Percentiles rank a stretch among this genome's conserved stretches.
Evolutionary conservation across 371 early-diverging fungal species (phyloP).

Genomic region (Rhizopus delemar): DNA sequence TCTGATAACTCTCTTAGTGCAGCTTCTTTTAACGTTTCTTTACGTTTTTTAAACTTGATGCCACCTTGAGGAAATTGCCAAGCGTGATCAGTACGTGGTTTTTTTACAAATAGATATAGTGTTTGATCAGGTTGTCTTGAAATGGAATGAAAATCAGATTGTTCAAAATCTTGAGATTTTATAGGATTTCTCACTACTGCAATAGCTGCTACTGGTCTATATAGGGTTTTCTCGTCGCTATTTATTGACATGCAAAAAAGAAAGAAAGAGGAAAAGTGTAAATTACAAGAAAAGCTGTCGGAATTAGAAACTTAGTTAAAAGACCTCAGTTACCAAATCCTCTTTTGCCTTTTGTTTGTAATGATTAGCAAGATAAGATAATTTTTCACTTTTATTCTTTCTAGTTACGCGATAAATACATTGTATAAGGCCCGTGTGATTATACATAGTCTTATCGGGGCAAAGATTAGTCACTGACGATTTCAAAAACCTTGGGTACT

Average conservation of each 20-base stretch:
- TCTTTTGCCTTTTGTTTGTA: no score
- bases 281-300: no score
- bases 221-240: not conserved
- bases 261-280: not conserved
- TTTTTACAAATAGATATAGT: conserved; percentile 77
- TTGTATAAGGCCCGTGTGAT: no score
- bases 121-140: conserved; percentile 19
- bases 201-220: conserved; percentile 28
- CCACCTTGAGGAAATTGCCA: conserved; percentile 84
- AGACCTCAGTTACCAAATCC: no score
- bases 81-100: conserved; percentile 54
- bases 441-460: no score
- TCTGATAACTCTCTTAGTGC: conserved; percentile 71
- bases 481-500: no score
- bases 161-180: not conserved
- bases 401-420: no score
- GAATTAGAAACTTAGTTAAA: no score
- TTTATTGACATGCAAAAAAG: not conserved
- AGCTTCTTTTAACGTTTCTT: conserved; percentile 72
- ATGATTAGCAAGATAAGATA: no score
- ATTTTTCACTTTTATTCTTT: no score
- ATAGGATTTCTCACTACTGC: conserved; percentile 12
- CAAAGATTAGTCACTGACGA: no score
- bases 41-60: conserved; percentile 41
- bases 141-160: conserved; percentile 18